These are phyloP conservation scores for Talaromyces proteolyticus DNA, from an alignment of 495 filamentous ascomycete genomes.

Conservation along the genomic window DNA sequence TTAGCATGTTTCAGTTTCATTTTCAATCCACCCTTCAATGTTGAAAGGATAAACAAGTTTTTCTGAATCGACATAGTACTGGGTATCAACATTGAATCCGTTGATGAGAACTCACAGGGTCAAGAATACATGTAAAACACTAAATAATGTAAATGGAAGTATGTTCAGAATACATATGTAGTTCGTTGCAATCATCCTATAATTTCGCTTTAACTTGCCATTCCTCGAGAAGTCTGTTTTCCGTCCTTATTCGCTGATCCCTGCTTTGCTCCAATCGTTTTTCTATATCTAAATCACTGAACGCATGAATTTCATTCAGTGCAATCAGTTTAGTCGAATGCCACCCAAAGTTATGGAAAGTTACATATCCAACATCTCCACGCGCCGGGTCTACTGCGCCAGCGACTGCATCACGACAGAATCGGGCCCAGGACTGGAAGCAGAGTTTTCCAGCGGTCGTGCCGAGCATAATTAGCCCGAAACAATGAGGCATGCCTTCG, in stretches of 20 bases:
- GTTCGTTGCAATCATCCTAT: too few relatives aligned
- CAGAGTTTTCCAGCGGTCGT: conserved; percentile 41
- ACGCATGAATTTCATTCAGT: conserved; percentile 38
- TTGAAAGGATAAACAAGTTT: too few relatives aligned
- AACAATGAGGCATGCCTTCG: conserved; percentile 88
- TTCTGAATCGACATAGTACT: too few relatives aligned
- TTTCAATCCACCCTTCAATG: too few relatives aligned
- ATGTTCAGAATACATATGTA: neutral
- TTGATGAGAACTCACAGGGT: too few relatives aligned
- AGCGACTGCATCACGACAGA: conserved; percentile 39
- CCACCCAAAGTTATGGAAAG: conserved; percentile 48
- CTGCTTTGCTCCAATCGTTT: conserved; percentile 42
- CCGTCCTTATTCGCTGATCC: conserved; percentile 34
- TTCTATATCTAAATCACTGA: conserved; percentile 48
- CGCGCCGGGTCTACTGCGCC: conserved; percentile 9
- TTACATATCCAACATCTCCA: conserved; percentile 21
- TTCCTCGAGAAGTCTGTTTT: conserved; percentile 32
- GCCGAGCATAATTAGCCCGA: conserved; percentile 57
- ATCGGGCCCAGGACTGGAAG: conserved; percentile 51
- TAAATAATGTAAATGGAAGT: too few relatives aligned
- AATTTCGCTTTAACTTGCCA: conserved; percentile 40
- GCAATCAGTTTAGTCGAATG: conserved; percentile 45
- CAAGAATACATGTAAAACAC: too few relatives aligned
- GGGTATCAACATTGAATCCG: too few relatives aligned
- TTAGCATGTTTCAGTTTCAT: too few relatives aligned